Base-by-base conservation (phyloP, 2,329 filamentous ascomycete species). In the Arthrinium phaeospermum region DNA sequence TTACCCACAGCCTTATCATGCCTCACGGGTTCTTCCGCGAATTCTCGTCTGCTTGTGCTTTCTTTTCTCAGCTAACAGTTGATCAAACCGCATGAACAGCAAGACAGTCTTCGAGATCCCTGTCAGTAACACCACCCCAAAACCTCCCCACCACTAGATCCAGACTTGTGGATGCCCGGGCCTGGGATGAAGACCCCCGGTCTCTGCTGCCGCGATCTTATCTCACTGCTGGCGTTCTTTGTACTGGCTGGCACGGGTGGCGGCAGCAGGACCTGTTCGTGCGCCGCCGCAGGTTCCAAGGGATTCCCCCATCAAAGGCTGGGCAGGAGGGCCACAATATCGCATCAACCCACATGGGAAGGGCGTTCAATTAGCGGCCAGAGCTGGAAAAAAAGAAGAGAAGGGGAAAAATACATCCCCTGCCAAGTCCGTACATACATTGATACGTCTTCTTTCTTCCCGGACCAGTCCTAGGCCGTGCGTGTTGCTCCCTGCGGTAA, bases 241-340 rank as follows among this genome's bases (percentile, higher is more conserved):
- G 16, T 19, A 16, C 53, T 61, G 30, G 10, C 53, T 41, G n/a
- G 46, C 12, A 57, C 47, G 47, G 68, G 27, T 70, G 68, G 68
- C 49, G 68, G 68, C 68, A 70, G 68, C 68, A 70, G 68, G 34
- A 27, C 68, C n/a, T 41, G 68, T 51, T 57, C 68, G 67, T 69
- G 67, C 47, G 45, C 34, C 34, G 45, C 47, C 67, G 67, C 34
- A 37, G 53, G 27, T 24, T 13, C 57, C 34, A 64, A 24, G 53
- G 53, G 53, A 61, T 61, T 61, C 53, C 53, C 53, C 53, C 27
- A 37, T 61, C 53, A 27, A 10, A 37, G 53, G 30, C 53, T 64
- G 57, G 22, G 3, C 30, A 64, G 57, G 30, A 41, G 57, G 34
- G 24, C 57, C 57, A 64, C 57, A 41, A 24, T 64, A 64, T 47